Evolutionary conservation across 2,329 filamentous ascomycete genomes (phyloP).

Genomic region (Cordyceps sp.): DNA sequence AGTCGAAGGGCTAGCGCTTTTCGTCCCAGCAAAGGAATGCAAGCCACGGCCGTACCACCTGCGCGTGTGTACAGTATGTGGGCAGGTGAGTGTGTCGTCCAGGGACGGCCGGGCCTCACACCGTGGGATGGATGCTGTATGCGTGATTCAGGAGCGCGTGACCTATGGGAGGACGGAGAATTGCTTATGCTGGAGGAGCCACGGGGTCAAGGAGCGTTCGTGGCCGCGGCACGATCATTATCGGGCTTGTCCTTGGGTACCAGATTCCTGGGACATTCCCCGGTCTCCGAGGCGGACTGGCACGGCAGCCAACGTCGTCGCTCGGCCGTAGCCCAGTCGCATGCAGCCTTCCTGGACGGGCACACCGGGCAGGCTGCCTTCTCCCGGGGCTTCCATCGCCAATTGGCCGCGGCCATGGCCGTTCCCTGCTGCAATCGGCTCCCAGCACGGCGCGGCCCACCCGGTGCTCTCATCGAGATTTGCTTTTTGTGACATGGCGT

Average conservation of each 20-base stretch:
- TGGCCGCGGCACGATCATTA: not conserved
- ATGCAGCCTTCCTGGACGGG: conserved; percentile 2
- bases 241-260: not conserved
- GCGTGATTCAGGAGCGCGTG: too few relatives aligned
- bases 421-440: not conserved
- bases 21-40: not conserved
- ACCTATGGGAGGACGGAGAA: too few relatives aligned
- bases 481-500: conserved; percentile 5
- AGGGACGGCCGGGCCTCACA: too few relatives aligned
- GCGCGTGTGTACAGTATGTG: too few relatives aligned
- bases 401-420: conserved; percentile 1
- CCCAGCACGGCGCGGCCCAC: conserved; percentile 1
- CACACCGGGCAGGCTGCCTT: conserved; percentile 2
- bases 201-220: too few relatives aligned
- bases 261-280: conserved; percentile 1
- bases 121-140: too few relatives aligned
- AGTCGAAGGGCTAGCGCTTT: too few relatives aligned
- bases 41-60: conserved; percentile 3
- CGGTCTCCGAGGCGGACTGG: not conserved
- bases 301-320: conserved; percentile 1
- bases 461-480: conserved; percentile 1
- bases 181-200: too few relatives aligned
- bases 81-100: too few relatives aligned
- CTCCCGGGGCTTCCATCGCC: too few relatives aligned
- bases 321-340: too few relatives aligned